A percentile compares a stretch with the other conserved stretches of the same genome.
Evolutionary conservation across 345 rosid genomes (phyloP).

Genomic region (Salix udensis): DNA sequence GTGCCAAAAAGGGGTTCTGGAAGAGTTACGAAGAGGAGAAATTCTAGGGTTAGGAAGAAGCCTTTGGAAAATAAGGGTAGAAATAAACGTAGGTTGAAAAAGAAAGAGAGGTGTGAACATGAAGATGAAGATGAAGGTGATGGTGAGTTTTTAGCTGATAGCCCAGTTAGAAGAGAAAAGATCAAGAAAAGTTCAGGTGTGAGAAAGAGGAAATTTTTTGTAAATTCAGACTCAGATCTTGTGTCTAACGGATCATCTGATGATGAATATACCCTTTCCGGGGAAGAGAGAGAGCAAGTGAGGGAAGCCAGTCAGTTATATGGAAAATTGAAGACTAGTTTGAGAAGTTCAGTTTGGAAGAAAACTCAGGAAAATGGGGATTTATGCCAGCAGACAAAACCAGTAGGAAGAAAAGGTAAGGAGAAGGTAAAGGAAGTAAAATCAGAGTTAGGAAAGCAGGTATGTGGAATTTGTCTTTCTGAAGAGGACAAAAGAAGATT

Average conservation of each 20-base stretch:
- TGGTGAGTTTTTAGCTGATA: slow-evolving; percentile 45
- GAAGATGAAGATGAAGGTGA: slow-evolving; percentile 42
- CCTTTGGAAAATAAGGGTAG: slow-evolving; percentile 40
- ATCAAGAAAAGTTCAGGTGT: slow-evolving; percentile 31
- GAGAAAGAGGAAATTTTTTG: slow-evolving; percentile 42
- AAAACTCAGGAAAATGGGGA: slow-evolving; percentile 39
- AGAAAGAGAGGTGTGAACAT: slow-evolving; percentile 42
- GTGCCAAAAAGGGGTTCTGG: slow-evolving; percentile 32
- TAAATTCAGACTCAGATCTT: slow-evolving; percentile 73
- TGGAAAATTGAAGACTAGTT: slow-evolving; percentile 37
- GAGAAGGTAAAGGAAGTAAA: slow-evolving; percentile 67
- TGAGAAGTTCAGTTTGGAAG: slow-evolving; percentile 53
- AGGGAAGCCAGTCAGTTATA: slow-evolving; percentile 57
- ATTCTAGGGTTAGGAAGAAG: slow-evolving; percentile 34
- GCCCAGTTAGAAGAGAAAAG: slow-evolving; percentile 35
- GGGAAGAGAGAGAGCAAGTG: slow-evolving; percentile 92
- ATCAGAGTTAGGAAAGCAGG: slow-evolving; percentile 51
- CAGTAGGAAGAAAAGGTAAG: slow-evolving; percentile 54
- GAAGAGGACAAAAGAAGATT: slow-evolving; percentile 85
- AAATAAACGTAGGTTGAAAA: slow-evolving; percentile 36
- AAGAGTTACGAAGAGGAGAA: slow-evolving; percentile 40
- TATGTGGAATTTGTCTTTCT: slow-evolving; percentile 90
- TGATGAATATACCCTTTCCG: slow-evolving; percentile 76
- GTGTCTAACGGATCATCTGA: slow-evolving; percentile 58
- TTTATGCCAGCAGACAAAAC: slow-evolving; percentile 37